Base-by-base conservation (phyloP, 345 rosid species). In the Lumnitzera littorea region DNA sequence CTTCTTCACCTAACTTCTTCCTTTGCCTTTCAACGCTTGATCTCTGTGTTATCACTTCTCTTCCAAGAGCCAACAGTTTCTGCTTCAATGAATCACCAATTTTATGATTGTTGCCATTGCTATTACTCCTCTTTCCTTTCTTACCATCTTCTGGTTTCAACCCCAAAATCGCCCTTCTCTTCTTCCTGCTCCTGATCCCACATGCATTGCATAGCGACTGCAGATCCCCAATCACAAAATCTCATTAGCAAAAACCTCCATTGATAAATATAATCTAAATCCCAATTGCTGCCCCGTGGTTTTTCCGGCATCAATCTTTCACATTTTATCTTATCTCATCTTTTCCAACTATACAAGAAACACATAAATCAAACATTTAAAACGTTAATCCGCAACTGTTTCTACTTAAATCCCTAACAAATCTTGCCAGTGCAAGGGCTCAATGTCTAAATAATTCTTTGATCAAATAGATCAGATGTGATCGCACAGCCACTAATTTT, bases 201-300 rank as follows among this genome's bases (percentile, higher is more conserved):
- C 99, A 94, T 7, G 99, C 99, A 73, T 92, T 92, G 57, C 98
- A 92, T 2, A 92, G 68, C 11, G 98, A 92, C 98, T 92, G 78
- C 69, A 66, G 11, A 36, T 4, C 43, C 51, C 52, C 29, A 51
- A 56, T 68, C 48, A 57, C 66, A 16, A 25, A 25, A 50, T 52
- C 50, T 12, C 7, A 15, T 16, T 13, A 43, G 20, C 41, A 25
- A 62, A 20, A 20, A 59, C 24, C 31, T 20, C 31, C 31, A 27
- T 27, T 5, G 4, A 27, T 27, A 3, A 27, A 27, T 27, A 5
- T 27, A 27, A 27, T 27, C 4, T 27, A 27, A 27, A 27, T 27
- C 31, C 31, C 31, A 27, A 27, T 27, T 5, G 5, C 31, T 5
- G 5, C 5, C 5, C 31, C 5, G 31, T 5, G 31, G 5, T 27